Base-by-base conservation (phyloP, 495 filamentous ascomycete species). In the Paragyromitra xinjiangensis region DNA sequence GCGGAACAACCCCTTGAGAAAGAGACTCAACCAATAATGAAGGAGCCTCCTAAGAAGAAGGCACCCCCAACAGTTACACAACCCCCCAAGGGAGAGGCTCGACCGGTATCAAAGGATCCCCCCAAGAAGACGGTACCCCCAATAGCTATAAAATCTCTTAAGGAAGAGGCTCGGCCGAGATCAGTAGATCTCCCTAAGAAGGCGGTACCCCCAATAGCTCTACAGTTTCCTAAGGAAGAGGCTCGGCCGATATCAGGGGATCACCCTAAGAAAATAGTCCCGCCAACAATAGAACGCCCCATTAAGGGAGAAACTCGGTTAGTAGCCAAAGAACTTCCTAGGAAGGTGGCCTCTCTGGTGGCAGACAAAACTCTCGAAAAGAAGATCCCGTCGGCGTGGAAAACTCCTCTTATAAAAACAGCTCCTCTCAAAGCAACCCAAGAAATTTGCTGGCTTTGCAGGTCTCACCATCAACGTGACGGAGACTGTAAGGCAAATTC, bases 371-470 rank as follows among this genome's bases (percentile, higher is more conserved):
- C 22, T 29, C 1, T 34, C 56, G 67, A 37, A 40, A 50, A 37
- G 44, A 22, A 48, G 44, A 22, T 53, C 14, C n/a, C 64, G 0
- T 51, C 37, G 39, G 67, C 26, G 7, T 62, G 44, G 69, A 39
- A 56, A 26, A 53, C 48, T 0, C 68, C 45, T 26, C 58, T 56
- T 48, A 24, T 16, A 26, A 55, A 19, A 24, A 42, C 2, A 48
- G 37, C 14, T 48, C n/a, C 51, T 40, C 42, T 50, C 37, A 65
- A 22, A 40, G 34, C 48, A 22, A 45, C 2, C 40, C 51, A 12
- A 26, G 42, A 72, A 8, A 4, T 37, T n/a, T 77, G 74, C 29
- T 77, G 74, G 74, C 9, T 65, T 55, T 77, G 74, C 7, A 39
- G 14, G 19, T 11, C 6, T 7, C 9, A 53, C 16, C 74, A 77